A percentile compares a stretch with the other conserved stretches of the same genome.
These are phyloP conservation scores for Coniferiporia sulphurascens DNA, from an alignment of 1,284 basidiomycete genomes.

Conservation along the genomic window DNA sequence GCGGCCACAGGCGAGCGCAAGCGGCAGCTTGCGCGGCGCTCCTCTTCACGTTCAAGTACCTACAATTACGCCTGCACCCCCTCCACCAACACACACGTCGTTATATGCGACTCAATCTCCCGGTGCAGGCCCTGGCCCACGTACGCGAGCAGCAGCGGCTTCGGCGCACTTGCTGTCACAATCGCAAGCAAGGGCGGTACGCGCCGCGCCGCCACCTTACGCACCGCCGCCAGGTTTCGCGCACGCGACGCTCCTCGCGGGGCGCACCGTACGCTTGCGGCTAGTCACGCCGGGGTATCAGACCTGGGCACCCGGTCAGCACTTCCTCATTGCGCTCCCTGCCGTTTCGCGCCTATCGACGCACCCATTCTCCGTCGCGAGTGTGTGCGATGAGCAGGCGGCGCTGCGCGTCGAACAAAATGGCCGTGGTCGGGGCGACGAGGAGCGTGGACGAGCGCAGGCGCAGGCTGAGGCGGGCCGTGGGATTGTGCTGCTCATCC, in stretches of 20 bases:
- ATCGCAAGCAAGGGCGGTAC: constrained; percentile 14
- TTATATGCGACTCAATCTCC: background rate
- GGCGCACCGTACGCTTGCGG: constrained; percentile 71
- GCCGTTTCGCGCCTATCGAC: constrained; percentile 61
- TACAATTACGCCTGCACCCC: background rate
- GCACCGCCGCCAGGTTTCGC: constrained; percentile 65
- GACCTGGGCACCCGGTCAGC: constrained; percentile 76
- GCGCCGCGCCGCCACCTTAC: constrained; percentile 28
- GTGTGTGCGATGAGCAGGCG: constrained; percentile 55
- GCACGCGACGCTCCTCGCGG: constrained; percentile 75
- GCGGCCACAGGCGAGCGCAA: too few species aligned
- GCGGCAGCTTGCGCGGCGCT: too few species aligned
- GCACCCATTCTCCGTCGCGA: constrained; percentile 82
- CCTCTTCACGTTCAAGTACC: background rate
- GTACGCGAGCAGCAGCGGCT: background rate
- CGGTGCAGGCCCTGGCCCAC: constrained; percentile 7
- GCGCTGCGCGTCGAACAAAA: constrained; percentile 23
- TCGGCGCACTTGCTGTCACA: constrained; percentile 1
- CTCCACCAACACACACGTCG: background rate
- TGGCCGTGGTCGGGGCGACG: constrained; percentile 13
- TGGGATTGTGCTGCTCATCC: constrained; percentile 70
- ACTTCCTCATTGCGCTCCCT: constrained; percentile 73
- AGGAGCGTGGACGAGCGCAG: constrained; percentile 30
- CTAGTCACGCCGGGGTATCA: constrained; percentile 58
- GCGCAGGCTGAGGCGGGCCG: constrained; percentile 39